Percentiles rank a stretch among this genome's conserved stretches.
Conservation (phyloP, 2,329 filamentous ascomycete genomes). For the Aspergillus candidus region DNA sequence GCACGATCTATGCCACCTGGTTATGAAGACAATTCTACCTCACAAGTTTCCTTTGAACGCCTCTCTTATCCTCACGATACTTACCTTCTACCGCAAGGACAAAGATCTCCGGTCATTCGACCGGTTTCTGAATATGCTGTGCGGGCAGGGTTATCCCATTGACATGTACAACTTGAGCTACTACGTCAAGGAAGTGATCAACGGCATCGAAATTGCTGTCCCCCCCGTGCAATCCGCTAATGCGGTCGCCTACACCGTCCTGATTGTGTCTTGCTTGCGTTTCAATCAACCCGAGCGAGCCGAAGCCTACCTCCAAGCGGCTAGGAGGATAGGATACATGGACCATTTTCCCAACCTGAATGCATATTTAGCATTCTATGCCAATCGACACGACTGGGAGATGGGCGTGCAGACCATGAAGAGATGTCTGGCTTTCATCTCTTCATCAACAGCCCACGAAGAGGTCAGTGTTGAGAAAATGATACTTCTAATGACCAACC, state of each 20-base stretch:
- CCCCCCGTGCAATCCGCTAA: slow-evolving; percentile 31
- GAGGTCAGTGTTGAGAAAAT: slow-evolving; percentile 27
- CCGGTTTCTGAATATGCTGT: slow-evolving; percentile 32
- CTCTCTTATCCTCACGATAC: slow-evolving; percentile 31
- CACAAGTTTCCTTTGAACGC: slow-evolving; percentile 32
- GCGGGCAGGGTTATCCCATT: slow-evolving; percentile 29
- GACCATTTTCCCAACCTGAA: slow-evolving; percentile 34
- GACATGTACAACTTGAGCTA: slow-evolving; percentile 25
- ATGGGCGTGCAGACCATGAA: slow-evolving; percentile 29
- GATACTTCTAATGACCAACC: slow-evolving; percentile 34
- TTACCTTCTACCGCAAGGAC: slow-evolving; percentile 35
- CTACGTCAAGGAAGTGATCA: slow-evolving; percentile 25
- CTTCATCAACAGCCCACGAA: slow-evolving; percentile 28
- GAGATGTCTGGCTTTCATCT: slow-evolving; percentile 31
- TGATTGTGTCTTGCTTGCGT: slow-evolving; percentile 33
- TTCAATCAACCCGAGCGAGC: slow-evolving; percentile 38
- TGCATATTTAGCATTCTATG: slow-evolving; percentile 35
- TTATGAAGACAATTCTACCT: slow-evolving; percentile 34
- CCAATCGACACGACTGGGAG: slow-evolving; percentile 31
- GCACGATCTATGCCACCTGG: slow-evolving; percentile 35
- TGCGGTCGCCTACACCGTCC: slow-evolving; percentile 28
- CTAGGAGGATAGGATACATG: slow-evolving; percentile 30
- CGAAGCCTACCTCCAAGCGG: slow-evolving; percentile 35
- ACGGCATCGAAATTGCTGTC: slow-evolving; percentile 32
- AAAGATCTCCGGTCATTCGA: slow-evolving; percentile 39